Evolutionary conservation across 345 rosid species (phyloP), one percentile per base, ranked within the genome.

Genomic region (Linum trigynum): DNA sequence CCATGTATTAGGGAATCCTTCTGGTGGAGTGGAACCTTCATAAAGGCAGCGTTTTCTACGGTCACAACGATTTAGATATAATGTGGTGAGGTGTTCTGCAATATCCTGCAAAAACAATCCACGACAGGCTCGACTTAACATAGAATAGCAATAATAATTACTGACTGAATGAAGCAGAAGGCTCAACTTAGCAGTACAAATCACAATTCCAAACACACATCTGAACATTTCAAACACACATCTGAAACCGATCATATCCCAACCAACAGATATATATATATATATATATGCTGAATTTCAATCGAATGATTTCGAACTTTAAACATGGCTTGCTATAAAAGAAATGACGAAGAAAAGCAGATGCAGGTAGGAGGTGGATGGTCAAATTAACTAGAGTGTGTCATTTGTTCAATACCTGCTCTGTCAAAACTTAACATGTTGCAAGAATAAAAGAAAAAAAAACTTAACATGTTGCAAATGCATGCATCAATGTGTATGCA

Each of bases 1-100:
- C 97, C 91, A 88, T 64, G 97, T 79, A 77, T 86, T 91, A 55
- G 97, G 95, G 69, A 80, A 90, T 68, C 89, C 95, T 15, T 80
- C 89, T 9, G 89, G 86, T 9, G 95, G 88, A 70, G 89, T 83
- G 14, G 92, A 83, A 64, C 95, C 97, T 69, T 91, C 92, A 37
- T 91, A 88, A 62, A 86, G 70, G 74, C 97, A 88, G 59, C 86
- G 85, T 65, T 88, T 88, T 71, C 95, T 95, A 17, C 91, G 87
- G 65, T 85, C 92, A 68, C 91, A 85, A 35, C 83, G 86, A 32
- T 81, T 86, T 64, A 90, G 92, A 73, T 83, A 59, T 38, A 86
- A 82, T 39, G 92, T 86, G 57, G 97, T 83, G 77, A 91, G 73
- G 79, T 85, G 88, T 73, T 88, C 97, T 17, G 84, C 95, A 41